phyloP scores from a whole-genome alignment of 495 filamentous ascomycete genomes.

The Pyrenopolyporus hunteri region DNA sequence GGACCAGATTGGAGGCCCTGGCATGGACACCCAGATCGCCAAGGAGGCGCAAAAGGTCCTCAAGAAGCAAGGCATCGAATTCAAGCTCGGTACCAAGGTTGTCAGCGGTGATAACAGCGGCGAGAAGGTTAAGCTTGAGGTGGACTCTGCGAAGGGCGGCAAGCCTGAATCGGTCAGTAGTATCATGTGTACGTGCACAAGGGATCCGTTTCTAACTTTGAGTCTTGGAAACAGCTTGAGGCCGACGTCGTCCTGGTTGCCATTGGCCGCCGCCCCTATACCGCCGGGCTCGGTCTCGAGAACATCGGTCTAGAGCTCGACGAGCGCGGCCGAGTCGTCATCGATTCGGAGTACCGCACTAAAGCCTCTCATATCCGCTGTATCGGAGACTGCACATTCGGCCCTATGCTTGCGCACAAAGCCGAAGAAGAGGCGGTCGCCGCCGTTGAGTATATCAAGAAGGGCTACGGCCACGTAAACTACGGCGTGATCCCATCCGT shows the following conservation, averaged over 20 bases:
- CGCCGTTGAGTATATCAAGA: conserved; percentile 93
- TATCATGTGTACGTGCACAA: not conserved
- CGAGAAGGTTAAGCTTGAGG: conserved; percentile 74
- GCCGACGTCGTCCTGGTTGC: conserved; percentile 96
- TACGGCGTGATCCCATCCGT: conserved; percentile 96
- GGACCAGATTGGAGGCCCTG: conserved; percentile 93
- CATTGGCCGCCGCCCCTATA: conserved; percentile 95
- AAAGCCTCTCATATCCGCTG: conserved; percentile 96
- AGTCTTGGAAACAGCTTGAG: conserved; percentile 67
- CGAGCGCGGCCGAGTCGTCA: conserved; percentile 89
- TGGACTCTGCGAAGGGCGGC: conserved; percentile 95
- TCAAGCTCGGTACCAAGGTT: conserved; percentile 97
- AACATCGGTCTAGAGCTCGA: conserved; percentile 94
- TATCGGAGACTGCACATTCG: conserved; percentile 95
- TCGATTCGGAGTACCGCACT: conserved; percentile 98
- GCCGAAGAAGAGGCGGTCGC: conserved; percentile 98
- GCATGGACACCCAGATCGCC: conserved; percentile 94
- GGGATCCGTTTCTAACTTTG: conserved; percentile 16
- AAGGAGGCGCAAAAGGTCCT: conserved; percentile 93
- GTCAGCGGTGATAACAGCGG: conserved; percentile 79
- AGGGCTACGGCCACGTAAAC: conserved; percentile 98
- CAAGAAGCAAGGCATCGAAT: conserved; percentile 96
- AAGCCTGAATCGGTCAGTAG: conserved; percentile 82
- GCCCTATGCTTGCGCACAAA: conserved; percentile 99
- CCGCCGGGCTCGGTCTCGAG: conserved; percentile 85